Percentiles rank a stretch among this genome's conserved stretches.
Evolutionary conservation across 208 protist species (phyloP).

Genomic region (Trypanosoma avium): DNA sequence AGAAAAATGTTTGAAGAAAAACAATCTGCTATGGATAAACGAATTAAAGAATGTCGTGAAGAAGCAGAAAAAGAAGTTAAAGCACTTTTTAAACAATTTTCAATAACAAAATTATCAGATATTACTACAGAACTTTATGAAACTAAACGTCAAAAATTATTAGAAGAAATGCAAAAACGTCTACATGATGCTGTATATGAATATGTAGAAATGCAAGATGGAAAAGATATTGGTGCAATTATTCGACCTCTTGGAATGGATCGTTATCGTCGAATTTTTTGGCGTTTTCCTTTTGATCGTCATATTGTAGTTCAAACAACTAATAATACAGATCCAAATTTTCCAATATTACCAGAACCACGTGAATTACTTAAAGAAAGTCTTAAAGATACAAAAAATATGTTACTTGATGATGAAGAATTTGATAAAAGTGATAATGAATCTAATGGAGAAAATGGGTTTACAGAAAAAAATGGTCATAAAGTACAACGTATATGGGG

Average conservation of each 20-base stretch:
- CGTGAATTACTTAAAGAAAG: slow-evolving; percentile 27
- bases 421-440: neutral
- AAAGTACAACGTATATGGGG: slow-evolving; percentile 59
- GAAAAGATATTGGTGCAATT: slow-evolving; percentile 47
- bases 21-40: slow-evolving; percentile 42
- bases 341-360: slow-evolving; percentile 45
- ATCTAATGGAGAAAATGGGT: neutral
- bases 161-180: slow-evolving; percentile 37
- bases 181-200: slow-evolving; percentile 35
- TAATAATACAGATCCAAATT: slow-evolving; percentile 23
- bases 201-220: slow-evolving; percentile 42
- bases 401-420: slow-evolving; percentile 53
- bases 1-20: slow-evolving; percentile 53
- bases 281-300: slow-evolving; percentile 79
- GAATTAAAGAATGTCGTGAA: slow-evolving; percentile 64
- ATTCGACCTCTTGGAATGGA: slow-evolving; percentile 83
- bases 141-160: slow-evolving; percentile 32
- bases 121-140: slow-evolving; percentile 29
- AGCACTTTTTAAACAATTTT: slow-evolving; percentile 41
- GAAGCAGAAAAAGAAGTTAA: slow-evolving; percentile 79
- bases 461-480: slow-evolving; percentile 9
- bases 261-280: slow-evolving; percentile 85
- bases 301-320: slow-evolving; percentile 74
- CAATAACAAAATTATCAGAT: slow-evolving; percentile 7
- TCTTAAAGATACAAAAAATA: neutral